phyloP scores from a whole-genome alignment of 2,329 filamentous ascomycete genomes.

The Exophiala viscosa region DNA sequence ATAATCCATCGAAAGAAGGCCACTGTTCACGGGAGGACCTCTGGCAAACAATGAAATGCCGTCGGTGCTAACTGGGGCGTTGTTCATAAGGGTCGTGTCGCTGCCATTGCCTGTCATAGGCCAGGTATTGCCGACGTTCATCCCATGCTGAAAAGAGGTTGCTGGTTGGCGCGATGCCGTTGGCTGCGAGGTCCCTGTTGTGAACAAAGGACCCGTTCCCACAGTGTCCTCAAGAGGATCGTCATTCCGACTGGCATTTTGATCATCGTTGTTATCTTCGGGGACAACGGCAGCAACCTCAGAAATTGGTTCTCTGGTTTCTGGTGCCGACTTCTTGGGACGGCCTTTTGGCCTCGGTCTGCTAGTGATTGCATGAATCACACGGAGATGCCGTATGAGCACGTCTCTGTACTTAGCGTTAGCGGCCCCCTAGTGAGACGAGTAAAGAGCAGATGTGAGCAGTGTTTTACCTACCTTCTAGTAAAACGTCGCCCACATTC shows the following conservation, averaged over 20 bases:
- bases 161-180: too few relatives aligned
- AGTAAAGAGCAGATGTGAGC: too few relatives aligned
- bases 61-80: not conserved
- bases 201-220: not conserved
- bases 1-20: not conserved
- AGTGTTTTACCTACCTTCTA: slow-evolving; percentile 1
- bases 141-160: too few relatives aligned
- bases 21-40: not conserved
- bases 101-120: not conserved
- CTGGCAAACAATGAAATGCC: not conserved
- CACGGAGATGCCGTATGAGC: slow-evolving; percentile 5
- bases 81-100: not conserved
- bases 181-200: too few relatives aligned
- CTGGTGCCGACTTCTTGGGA: not conserved
- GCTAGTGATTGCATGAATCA: slow-evolving; percentile 1
- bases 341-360: slow-evolving; percentile 4
- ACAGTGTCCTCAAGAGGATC: not conserved
- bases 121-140: too few relatives aligned
- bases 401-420: not conserved
- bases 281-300: too few relatives aligned
- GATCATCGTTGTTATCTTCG: too few relatives aligned
- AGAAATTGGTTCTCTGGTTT: not conserved
- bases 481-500: slow-evolving; percentile 2
- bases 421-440: too few relatives aligned
- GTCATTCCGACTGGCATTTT: not conserved